Evolutionary conservation across 2,329 filamentous ascomycete genomes (phyloP), one percentile per base, ranked within the genome.

Genomic region (Fusarium tanahbumbuense): DNA sequence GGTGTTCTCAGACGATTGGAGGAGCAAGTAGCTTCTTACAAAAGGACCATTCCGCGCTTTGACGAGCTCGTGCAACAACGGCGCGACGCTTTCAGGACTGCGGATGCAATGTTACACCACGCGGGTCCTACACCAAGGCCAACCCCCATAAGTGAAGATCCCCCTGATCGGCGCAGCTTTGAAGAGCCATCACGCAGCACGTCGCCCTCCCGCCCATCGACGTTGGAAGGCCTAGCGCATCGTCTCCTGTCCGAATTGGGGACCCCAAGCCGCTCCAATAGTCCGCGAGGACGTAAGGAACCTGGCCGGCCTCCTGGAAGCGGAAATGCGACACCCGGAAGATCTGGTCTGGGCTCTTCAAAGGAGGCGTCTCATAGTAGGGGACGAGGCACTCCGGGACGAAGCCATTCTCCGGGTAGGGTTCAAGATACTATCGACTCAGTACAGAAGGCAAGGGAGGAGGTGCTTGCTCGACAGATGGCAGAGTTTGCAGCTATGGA

Each of bases 61-160:
- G 90, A 93, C 54, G 89, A 92, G 40, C 83, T 94, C 4, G 81
- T 94, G 6, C 90, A 86, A 79, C 89, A 86, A 78, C 89, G 85
- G 15, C 87, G 88, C 8, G 86, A 89, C 66, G 88, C 87, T 1
- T 92, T 91, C 73, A 86, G 88, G 72, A 87, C 87, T 5, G 87
- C 88, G 4, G 86, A 88, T 69, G 75, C 82, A 9, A 83, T 85
- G 28, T 76, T 82, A 44, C 75, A 77, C 53, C 82, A 80, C 44
- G 79, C 73, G 37, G 79, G 64, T 6, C 74, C 76, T 2, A 65
- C 69, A 4, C 72, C 73, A 30, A 77, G 75, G 47, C 72, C 75
- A 15, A 78, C 80, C 4, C 76, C 77, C 3, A 70, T 72, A 5
- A 73, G 73, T n/a, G 76, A 76, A 20, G 75, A 75, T 18, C 81